A percentile compares a stretch with the other conserved stretches of the same genome.
Evolutionary conservation across 108 stramenopile genomes (phyloP).

Genomic region (Discostella stelligeroides): DNA sequence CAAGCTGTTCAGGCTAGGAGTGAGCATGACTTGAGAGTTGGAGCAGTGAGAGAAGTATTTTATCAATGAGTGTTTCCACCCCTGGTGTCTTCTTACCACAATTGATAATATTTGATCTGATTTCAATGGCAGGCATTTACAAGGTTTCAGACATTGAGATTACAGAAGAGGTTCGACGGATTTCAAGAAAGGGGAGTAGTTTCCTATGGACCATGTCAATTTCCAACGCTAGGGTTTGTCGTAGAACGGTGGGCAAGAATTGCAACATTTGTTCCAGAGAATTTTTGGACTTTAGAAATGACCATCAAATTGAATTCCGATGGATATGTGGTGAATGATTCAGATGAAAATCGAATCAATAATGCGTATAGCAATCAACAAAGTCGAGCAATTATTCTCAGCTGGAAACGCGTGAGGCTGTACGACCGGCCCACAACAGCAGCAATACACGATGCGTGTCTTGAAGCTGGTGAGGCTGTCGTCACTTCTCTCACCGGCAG

Average conservation of each 20-base stretch:
- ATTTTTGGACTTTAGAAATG: constrained; percentile 93
- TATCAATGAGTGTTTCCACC: neutral
- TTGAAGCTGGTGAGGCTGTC: constrained; percentile 80
- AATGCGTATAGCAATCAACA: constrained; percentile 30
- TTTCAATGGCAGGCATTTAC: constrained; percentile 76
- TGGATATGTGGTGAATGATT: constrained; percentile 35
- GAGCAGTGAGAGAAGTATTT: constrained; percentile 52
- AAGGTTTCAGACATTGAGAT: constrained; percentile 94
- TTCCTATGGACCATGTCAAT: constrained; percentile 98
- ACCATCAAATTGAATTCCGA: constrained; percentile 50
- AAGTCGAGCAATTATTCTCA: constrained; percentile 59
- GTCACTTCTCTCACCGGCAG: constrained; percentile 74
- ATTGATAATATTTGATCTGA: no score
- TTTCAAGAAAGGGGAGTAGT: constrained; percentile 67
- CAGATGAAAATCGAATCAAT: constrained; percentile 20
- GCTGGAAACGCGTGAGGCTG: constrained; percentile 89
- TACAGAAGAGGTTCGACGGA: constrained; percentile 89
- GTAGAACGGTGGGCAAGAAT: constrained; percentile 96
- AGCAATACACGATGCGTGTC: constrained; percentile 85
- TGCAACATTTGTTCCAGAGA: constrained; percentile 90
- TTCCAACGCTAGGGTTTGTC: constrained; percentile 99
- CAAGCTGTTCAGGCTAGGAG: constrained; percentile 89
- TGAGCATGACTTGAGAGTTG: constrained; percentile 95
- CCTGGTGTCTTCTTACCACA: neutral
- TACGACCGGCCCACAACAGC: constrained; percentile 83